Base-by-base conservation (phyloP, 106 monocot species). In the Dendrobium chrysotoxum region DNA sequence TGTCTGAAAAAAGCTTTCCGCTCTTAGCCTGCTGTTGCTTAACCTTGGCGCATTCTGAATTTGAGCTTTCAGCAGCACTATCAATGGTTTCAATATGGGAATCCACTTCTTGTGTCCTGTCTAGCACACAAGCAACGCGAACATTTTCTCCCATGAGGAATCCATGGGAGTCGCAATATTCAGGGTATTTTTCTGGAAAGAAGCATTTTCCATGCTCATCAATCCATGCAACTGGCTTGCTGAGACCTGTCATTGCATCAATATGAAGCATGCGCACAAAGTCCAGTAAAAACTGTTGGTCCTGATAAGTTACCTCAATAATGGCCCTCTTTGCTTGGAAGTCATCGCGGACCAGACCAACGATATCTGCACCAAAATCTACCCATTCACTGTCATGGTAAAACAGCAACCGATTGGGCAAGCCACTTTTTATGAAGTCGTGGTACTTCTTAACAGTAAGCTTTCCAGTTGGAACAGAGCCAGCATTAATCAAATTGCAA, bases 181-280 rank as follows among this genome's bases (percentile, higher is more conserved):
- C 77, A 85, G 75, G 15, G 58, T 30, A 73, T 28, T 65, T 40
- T 81, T 91, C 86, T 17, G 91, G 95, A 81, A 87, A 96, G 80
- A 91, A 93, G 5, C 75, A 82, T 38, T 79, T 84, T 10, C 83
- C 90, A 53, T 89, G 44, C 72, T 85, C 87, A 81, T 96, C 96
- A 81, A 96, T 84, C 96, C 96, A 96, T 25, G 88, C 93, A 80
- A 91, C 80, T 71, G 91, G 89, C 72, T 89, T 91, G 18, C 81
- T 77, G 16, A 86, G 42, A 39, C 81, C 87, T 44, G 89, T 86
- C 67, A 76, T 79, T 35, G 79, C 57, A 83, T 92, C 85, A 61
- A 99, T 83, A 44, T 84, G 82, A 81, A 91, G 78, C 94, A 91
- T 92, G 82, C 82, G 92, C 23, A 95, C 83, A 77, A 93, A 99